Evolutionary conservation across 441 rosid genomes (phyloP).

Genomic region (Pelargonium australe): DNA sequence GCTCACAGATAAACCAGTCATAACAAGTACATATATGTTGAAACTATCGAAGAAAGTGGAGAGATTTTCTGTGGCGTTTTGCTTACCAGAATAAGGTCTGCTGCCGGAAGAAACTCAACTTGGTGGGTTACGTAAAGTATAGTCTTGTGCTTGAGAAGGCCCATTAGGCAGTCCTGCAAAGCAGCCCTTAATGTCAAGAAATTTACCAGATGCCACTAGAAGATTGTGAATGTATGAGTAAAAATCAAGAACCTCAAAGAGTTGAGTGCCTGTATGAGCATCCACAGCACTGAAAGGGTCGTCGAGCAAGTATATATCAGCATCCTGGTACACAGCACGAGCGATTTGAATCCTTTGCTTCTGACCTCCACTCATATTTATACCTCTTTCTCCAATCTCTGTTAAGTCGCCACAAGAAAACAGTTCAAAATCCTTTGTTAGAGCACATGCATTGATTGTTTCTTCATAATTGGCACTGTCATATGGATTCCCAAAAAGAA

Average conservation of each 20-base stretch:
- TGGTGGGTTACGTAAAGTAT: constrained; percentile 91
- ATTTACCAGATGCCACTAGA: not conserved
- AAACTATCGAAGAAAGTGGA: not conserved
- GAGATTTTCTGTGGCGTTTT: not conserved
- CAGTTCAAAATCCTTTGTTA: constrained; percentile 76
- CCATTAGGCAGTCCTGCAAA: constrained; percentile 87
- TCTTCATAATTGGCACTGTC: constrained; percentile 48
- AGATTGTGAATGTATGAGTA: not conserved
- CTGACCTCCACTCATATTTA: constrained; percentile 98
- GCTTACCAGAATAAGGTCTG: constrained; percentile 91
- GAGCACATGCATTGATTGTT: constrained; percentile 75
- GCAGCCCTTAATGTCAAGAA: not conserved
- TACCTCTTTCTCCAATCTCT: constrained; percentile 96
- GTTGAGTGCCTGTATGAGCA: constrained; percentile 94
- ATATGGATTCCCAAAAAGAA: constrained; percentile 67
- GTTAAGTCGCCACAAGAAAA: constrained; percentile 77
- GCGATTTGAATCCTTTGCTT: constrained; percentile 97
- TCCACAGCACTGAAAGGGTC: constrained; percentile 99
- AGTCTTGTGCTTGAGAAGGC: constrained; percentile 74
- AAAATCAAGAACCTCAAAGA: constrained; percentile 49
- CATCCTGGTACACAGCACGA: constrained; percentile 90
- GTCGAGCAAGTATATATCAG: constrained; percentile 85
- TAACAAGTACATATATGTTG: constrained; percentile 4
- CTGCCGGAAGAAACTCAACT: constrained; percentile 97
- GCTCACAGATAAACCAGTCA: constrained; percentile 19